Base-by-base conservation (phyloP, 75 land plant genomes). In the Azolla pinnata region DNA sequence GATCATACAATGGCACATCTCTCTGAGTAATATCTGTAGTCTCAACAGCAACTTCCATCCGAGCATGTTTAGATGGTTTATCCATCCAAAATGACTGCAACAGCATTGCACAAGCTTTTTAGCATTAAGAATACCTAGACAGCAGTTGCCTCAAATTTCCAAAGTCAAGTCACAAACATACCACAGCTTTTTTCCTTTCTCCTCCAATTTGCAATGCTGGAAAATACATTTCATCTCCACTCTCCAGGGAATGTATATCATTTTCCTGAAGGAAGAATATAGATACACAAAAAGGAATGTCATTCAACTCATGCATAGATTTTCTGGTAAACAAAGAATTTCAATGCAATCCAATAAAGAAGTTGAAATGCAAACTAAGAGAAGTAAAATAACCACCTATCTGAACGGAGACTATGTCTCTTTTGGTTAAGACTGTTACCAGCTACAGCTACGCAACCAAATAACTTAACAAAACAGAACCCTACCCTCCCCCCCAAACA, bases 1-100 rank as follows among this genome's bases (percentile, higher is more conserved):
- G 91, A 73, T 89, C 96, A 69, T 89, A 89, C 29, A 83, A 62
- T 14, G 96, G 96, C 20, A 83, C 82, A 30, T 61, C 57, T 7
- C 52, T 64, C 48, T 66, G 60, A 49, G 67, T 74, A 17, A 40
- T 32, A 24, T 65, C 70, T 44, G 54, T n/a, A 16, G 18, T 16
- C 16, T 52, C 35, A 51, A 60, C 67, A 26, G 42, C 56, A 18
- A 29, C 35, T 24, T 70, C 65, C 45, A 56, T 73, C 9, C 54
- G 35, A 49, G 24, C 35, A 49, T 59, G 79, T 29, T 75, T 83
- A 54, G 74, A 48, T 57, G 89, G 83, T 51, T 75, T 83, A 55
- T 88, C 95, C 65, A 86, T 59, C 90, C 95, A 86, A 60, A 79
- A 86, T 30, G 84, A 64, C 95, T 88, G 55, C 52, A 63, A 54